phyloP scores from a whole-genome alignment of 306 rosid species.

The Pachyrhizus erosus region DNA sequence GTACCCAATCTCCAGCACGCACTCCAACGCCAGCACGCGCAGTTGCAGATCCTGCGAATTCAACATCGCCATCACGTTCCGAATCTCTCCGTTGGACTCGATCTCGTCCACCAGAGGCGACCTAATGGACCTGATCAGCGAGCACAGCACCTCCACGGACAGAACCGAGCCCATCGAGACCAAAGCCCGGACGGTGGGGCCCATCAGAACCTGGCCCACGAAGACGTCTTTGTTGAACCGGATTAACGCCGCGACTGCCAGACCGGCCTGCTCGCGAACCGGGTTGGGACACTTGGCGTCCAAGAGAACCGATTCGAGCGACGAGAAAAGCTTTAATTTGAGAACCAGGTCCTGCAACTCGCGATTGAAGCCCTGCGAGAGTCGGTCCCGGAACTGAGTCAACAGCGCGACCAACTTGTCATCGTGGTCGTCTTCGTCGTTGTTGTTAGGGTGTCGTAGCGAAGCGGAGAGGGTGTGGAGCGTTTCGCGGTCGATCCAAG shows the following conservation, averaged over 20 bases:
- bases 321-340: constrained; percentile 58
- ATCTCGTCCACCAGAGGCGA: constrained; percentile 90
- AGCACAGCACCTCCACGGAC: constrained; percentile 64
- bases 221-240: constrained; percentile 89
- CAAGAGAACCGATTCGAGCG: constrained; percentile 57
- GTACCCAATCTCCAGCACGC: constrained; percentile 82
- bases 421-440: constrained; percentile 41
- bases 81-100: constrained; percentile 67
- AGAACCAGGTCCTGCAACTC: constrained; percentile 77
- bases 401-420: constrained; percentile 50
- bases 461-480: constrained; percentile 46
- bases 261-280: constrained; percentile 64
- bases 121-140: constrained; percentile 63
- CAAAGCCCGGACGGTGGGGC: constrained; percentile 60
- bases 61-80: constrained; percentile 60
- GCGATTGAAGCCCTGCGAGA: constrained; percentile 69
- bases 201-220: constrained; percentile 79
- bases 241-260: constrained; percentile 56
- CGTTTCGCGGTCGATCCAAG: constrained; percentile 89
- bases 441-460: constrained; percentile 26
- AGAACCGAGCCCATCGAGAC: constrained; percentile 53
- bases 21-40: constrained; percentile 60
- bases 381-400: constrained; percentile 63
- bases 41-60: constrained; percentile 42
- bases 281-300: constrained; percentile 47